Percentiles rank a stretch among this genome's conserved stretches.
phyloP scores from a whole-genome alignment of 106 monocot species.

The Posidonia australis region DNA sequence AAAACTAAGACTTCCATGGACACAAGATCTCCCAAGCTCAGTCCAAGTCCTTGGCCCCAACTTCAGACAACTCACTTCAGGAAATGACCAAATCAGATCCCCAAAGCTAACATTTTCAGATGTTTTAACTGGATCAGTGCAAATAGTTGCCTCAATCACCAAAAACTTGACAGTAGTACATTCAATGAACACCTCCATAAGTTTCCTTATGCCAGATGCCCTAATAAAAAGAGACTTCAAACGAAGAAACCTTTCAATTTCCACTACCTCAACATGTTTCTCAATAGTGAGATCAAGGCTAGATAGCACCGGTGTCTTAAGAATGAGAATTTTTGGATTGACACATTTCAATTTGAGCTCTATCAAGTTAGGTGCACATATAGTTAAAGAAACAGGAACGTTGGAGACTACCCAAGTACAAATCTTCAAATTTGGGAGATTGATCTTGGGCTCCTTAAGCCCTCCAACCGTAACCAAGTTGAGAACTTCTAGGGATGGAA shows the following conservation, averaged over 20 bases:
- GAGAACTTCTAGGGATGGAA: constrained; percentile 40
- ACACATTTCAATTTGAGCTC: constrained; percentile 37
- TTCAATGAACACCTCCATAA: too few species aligned
- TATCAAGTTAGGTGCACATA: constrained; percentile 31
- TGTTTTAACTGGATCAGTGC: too few species aligned
- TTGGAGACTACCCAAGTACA: constrained; percentile 44
- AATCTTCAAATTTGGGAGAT: constrained; percentile 21
- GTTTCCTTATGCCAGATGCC: too few species aligned
- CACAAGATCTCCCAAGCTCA: too few species aligned
- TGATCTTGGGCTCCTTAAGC: constrained; percentile 34
- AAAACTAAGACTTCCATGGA: too few species aligned
- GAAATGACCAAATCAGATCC: too few species aligned
- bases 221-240: background rate
- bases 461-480: constrained; percentile 38
- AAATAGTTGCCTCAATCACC: too few species aligned
- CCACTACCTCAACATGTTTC: constrained; percentile 4
- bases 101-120: too few species aligned
- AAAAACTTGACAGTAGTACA: too few species aligned
- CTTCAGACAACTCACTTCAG: too few species aligned
- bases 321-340: constrained; percentile 28
- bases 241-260: background rate
- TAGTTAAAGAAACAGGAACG: constrained; percentile 27
- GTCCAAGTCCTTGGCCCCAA: too few species aligned
- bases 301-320: constrained; percentile 29
- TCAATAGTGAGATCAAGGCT: constrained; percentile 24